Percentiles rank a stretch among this genome's conserved stretches.
Evolutionary conservation across 1,139 yeast genomes (phyloP).

Genomic region (Magnusiomyces tetraspermus): DNA sequence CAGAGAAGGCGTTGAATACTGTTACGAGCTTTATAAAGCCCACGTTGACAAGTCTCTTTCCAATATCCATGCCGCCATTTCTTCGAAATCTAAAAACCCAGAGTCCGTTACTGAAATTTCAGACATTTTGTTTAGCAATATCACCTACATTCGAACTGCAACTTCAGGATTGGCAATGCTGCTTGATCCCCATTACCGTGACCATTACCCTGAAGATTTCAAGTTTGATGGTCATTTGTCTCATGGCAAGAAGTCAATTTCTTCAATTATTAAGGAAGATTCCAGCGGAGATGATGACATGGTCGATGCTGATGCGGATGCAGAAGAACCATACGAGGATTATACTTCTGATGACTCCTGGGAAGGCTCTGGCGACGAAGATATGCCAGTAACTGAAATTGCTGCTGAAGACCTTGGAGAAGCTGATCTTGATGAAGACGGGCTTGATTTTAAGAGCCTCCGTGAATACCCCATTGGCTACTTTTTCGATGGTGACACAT

Average conservation of each 20-base stretch:
- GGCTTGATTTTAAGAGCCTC: slow-evolving; percentile 25
- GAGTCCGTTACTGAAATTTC: slow-evolving; percentile 24
- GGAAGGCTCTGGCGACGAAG: slow-evolving; percentile 17
- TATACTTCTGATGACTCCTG: slow-evolving; percentile 3
- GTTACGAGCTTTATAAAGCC: slow-evolving; percentile 48
- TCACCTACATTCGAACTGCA: slow-evolving; percentile 50
- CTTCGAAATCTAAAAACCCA: slow-evolving; percentile 13
- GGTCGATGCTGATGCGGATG: slow-evolving; percentile 10
- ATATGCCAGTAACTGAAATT: slow-evolving; percentile 27
- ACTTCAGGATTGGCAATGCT: slow-evolving; percentile 68
- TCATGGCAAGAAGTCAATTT: background rate
- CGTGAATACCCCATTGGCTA: slow-evolving; percentile 36
- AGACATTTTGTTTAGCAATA: slow-evolving; percentile 40
- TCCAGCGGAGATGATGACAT: slow-evolving; percentile 14
- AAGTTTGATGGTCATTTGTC: slow-evolving; percentile 5
- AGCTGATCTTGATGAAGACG: slow-evolving; percentile 30
- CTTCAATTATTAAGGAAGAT: slow-evolving; percentile 1
- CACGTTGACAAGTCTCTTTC: slow-evolving; percentile 34
- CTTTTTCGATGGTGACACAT: slow-evolving; percentile 35
- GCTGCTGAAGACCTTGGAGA: slow-evolving; percentile 33
- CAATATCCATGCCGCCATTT: slow-evolving; percentile 21
- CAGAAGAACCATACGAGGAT: slow-evolving; percentile 13
- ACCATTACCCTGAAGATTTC: slow-evolving; percentile 19
- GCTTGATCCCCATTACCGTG: slow-evolving; percentile 52
- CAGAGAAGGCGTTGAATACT: slow-evolving; percentile 47